Evolutionary conservation across 805 yeast species (phyloP).

Genomic region (Yamadazyma insecticola): DNA sequence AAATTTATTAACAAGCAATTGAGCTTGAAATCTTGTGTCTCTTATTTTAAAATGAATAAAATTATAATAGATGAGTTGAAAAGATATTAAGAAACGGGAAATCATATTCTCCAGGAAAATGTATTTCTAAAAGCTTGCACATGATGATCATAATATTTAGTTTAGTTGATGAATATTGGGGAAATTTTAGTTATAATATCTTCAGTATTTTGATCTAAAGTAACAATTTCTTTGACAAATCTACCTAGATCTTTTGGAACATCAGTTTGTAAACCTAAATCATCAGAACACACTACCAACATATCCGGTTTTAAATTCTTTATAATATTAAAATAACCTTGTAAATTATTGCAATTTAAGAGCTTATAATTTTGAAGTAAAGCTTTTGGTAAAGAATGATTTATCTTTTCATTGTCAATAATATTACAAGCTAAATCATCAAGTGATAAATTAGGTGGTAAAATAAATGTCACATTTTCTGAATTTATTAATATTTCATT

Average conservation of each 20-base stretch:
- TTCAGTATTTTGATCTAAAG: constrained; percentile 14
- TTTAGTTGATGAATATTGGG: constrained; percentile 13
- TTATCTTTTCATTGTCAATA: not conserved
- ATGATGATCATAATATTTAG: no score
- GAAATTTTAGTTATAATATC: constrained; percentile 13
- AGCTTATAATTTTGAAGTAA: constrained; percentile 32
- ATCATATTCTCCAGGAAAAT: no score
- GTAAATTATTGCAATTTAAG: constrained; percentile 33
- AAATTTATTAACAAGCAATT: no score
- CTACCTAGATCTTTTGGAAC: constrained; percentile 30
- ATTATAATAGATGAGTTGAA: no score
- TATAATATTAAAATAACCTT: constrained; percentile 35
- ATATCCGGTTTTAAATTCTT: constrained; percentile 39
- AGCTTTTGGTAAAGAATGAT: constrained; percentile 16
- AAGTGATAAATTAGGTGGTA: constrained; percentile 38
- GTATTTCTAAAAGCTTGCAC: no score
- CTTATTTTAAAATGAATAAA: no score
- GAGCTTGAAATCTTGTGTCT: no score
- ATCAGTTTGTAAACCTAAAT: constrained; percentile 29
- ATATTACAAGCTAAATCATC: constrained; percentile 31
- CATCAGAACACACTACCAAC: constrained; percentile 37
- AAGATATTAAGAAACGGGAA: no score
- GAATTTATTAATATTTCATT: constrained; percentile 32
- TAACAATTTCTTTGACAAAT: constrained; percentile 33
- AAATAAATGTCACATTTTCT: constrained; percentile 39